These are phyloP conservation scores for Inga leiocalycina DNA, from an alignment of 306 rosid species.

Conservation along the genomic window DNA sequence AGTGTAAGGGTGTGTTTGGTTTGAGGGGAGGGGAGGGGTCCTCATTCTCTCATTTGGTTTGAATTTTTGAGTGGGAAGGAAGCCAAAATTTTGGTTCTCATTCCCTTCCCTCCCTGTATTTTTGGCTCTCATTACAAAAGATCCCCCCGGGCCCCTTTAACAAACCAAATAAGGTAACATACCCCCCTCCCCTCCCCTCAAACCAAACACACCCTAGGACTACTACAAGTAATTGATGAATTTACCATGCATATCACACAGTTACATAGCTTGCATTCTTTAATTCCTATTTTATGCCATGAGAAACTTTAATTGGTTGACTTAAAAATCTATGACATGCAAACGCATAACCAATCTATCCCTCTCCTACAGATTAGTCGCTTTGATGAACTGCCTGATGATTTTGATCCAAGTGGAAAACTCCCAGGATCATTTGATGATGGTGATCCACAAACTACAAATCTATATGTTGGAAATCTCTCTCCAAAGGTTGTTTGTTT, in stretches of 20 bases:
- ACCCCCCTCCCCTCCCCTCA: too few species aligned
- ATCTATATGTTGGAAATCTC: slow-evolving; percentile 98
- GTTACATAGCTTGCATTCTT: slow-evolving; percentile 13
- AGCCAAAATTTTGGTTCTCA: too few species aligned
- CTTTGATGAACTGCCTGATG: slow-evolving; percentile 97
- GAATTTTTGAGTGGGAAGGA: too few species aligned
- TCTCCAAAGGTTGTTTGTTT: slow-evolving; percentile 76
- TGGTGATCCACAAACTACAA: slow-evolving; percentile 99
- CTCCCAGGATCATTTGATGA: slow-evolving; percentile 98
- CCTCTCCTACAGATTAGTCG: slow-evolving; percentile 69
- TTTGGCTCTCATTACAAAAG: too few species aligned
- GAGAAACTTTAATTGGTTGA: neutral
- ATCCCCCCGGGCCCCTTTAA: too few species aligned
- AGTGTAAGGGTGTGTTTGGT: neutral
- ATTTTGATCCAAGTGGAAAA: slow-evolving; percentile 95
- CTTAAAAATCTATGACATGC: slow-evolving; percentile 16
- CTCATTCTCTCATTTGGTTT: too few species aligned
- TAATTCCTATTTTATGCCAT: neutral
- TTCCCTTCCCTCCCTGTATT: too few species aligned
- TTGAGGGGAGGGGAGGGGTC: too few species aligned
- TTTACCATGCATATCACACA: neutral
- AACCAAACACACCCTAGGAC: neutral
- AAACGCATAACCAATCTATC: slow-evolving; percentile 18
- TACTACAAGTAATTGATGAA: neutral
- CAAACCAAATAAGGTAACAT: too few species aligned